Base-by-base conservation (phyloP, 495 filamentous ascomycete species). In the Stereocaulon alpinum region DNA sequence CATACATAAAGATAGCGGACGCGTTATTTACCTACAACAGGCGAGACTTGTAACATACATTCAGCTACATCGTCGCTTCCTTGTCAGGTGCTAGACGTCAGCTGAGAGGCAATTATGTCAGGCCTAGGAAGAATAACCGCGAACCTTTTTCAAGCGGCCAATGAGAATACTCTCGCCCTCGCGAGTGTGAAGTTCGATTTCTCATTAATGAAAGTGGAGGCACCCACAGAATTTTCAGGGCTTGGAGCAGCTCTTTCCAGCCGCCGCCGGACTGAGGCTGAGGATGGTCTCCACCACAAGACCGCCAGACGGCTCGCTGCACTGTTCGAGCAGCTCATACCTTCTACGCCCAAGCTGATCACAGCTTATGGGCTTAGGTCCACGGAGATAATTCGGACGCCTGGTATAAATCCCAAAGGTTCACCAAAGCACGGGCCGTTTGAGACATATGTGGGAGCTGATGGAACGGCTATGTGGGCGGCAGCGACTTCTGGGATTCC, bases 381-480 rank as follows among this genome's bases (percentile, higher is more conserved):
- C 2, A 75, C 72, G 0, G 72, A 75, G 24, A 72, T 74, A 14
- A 47, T 66, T 15, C 48, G 62, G 17, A 44, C 22, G 7, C 52
- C 62, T 22, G 53, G 55, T 30, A 18, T 64, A 17, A 62, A 69
- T 43, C 61, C 60, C 10, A 54, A 49, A 56, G 50, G 43, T 12
- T 49, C 14, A 34, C 24, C 30, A 15, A 45, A 49, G 34, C 24
- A 59, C 45, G 67, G 63, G 2, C 49, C 56, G 15, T 67, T 68
- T 59, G 62, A 56, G 17, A 43, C 18, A 52, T 42, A 44, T 27
- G 45, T 61, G 10, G 65, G 65, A 24, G 56, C 65, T n/a, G 73
- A 74, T 56, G 69, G 61, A n/a, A 73, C 70, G 2, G 63, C 59
- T 2, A 56, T 76, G 18, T 76, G 72, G 73, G 73, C 73, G 20